These are phyloP conservation scores for Sarcocystis neurona DNA, from an alignment of 169 alveolate genomes.

Conservation along the genomic window DNA sequence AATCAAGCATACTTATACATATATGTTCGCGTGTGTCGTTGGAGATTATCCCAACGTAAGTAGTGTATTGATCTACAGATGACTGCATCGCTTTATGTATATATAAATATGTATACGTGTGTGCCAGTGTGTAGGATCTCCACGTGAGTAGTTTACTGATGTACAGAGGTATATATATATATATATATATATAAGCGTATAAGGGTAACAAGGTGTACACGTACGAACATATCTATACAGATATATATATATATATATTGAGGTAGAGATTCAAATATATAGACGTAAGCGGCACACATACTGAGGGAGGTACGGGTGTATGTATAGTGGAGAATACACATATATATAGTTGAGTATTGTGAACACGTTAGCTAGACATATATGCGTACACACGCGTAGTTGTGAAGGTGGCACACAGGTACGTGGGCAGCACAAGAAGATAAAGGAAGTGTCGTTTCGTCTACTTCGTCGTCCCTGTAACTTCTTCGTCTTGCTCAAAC, in stretches of 20 bases:
- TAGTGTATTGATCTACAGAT: not conserved
- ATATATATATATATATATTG: not conserved
- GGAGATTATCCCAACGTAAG: not conserved
- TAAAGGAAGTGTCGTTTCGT: slow-evolving; percentile 3
- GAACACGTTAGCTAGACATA: not conserved
- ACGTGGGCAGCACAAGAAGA: too few relatives aligned
- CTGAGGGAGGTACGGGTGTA: too few relatives aligned
- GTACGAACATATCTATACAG: not conserved
- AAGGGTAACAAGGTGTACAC: not conserved
- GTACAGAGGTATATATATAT: not conserved
- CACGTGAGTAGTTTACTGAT: not conserved
- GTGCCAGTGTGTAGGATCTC: not conserved
- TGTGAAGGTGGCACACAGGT: too few relatives aligned
- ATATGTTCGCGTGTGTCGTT: not conserved
- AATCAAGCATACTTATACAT: too few relatives aligned
- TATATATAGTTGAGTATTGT: not conserved
- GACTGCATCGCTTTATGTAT: not conserved
- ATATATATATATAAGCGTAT: not conserved
- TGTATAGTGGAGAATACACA: not conserved
- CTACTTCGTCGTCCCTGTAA: not conserved
- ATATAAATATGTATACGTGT: too few relatives aligned
- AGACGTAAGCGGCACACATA: slow-evolving; percentile 11
- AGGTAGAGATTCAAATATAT: slow-evolving; percentile 4
- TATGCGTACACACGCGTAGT: too few relatives aligned
- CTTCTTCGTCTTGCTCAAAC: not conserved